Conservation (phyloP, 768 basidiomycete species). For the Xerocomus spinulosus region DNA sequence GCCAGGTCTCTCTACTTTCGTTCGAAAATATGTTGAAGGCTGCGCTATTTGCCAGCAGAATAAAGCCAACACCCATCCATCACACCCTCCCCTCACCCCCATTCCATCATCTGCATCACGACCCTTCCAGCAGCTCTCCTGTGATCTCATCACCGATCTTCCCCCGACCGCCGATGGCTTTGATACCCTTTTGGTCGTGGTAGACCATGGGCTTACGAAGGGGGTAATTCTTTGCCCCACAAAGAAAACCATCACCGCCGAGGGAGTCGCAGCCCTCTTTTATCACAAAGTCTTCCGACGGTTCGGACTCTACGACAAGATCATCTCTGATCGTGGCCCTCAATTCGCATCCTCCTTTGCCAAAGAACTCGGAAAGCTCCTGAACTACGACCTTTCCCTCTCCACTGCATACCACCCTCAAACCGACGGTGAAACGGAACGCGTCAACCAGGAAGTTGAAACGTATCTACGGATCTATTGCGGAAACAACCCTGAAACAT, state of each 20-base stretch:
- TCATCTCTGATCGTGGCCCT: not conserved
- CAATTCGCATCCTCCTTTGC: not conserved
- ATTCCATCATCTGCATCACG: too few relatives aligned
- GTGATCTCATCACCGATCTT: too few relatives aligned
- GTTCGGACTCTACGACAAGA: not conserved
- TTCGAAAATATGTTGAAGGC: too few relatives aligned
- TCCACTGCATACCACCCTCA: not conserved
- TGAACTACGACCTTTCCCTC: not conserved
- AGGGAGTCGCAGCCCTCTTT: not conserved
- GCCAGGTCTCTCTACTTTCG: too few relatives aligned
- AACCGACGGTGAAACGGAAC: not conserved
- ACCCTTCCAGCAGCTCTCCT: slow-evolving; percentile 19
- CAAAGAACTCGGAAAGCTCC: not conserved
- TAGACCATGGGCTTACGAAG: too few relatives aligned
- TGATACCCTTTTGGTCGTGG: too few relatives aligned
- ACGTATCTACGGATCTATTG: not conserved
- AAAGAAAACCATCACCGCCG: slow-evolving; percentile 12
- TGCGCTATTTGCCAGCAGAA: too few relatives aligned
- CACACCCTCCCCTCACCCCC: too few relatives aligned
- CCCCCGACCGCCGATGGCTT: too few relatives aligned
- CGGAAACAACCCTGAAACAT: not conserved
- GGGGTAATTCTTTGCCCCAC: too few relatives aligned
- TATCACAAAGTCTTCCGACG: not conserved
- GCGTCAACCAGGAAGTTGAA: not conserved
- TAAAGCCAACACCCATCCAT: too few relatives aligned